phyloP scores from a whole-genome alignment of 1,284 basidiomycete genomes.

The Ceratorhiza oryzae-sativae region DNA sequence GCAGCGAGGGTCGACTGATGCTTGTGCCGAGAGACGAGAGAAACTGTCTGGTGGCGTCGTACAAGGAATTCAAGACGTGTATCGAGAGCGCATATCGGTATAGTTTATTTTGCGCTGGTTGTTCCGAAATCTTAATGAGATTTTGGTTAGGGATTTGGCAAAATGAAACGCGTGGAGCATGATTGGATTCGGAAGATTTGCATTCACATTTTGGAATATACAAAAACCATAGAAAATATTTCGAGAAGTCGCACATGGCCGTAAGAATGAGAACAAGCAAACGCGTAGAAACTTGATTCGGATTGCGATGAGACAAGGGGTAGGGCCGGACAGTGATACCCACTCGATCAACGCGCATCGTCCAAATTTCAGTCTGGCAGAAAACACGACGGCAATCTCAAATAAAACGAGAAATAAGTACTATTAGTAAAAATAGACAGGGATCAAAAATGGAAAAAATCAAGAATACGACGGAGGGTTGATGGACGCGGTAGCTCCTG shows the following conservation, averaged over 20 bases:
- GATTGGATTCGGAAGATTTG: not conserved
- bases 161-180: not conserved
- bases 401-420: no score
- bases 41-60: constrained; percentile 94
- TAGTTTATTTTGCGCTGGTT: no score
- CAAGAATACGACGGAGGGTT: not conserved
- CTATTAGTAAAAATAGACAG: no score
- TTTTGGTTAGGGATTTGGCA: constrained; percentile 11
- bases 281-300: no score
- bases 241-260: not conserved
- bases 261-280: no score
- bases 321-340: no score
- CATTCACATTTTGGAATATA: constrained; percentile 24
- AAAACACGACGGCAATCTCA: no score
- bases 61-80: constrained; percentile 89
- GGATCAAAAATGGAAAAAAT: no score
- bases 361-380: no score
- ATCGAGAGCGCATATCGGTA: constrained; percentile 79
- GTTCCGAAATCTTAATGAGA: no score
- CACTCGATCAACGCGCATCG: no score
- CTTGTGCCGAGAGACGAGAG: constrained; percentile 93
- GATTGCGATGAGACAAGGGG: no score
- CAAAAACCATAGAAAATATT: constrained; percentile 34
- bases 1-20: constrained; percentile 93
- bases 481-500: not conserved